Conservation (phyloP, 768 basidiomycete species). For the Rhodocollybia butyracea region DNA sequence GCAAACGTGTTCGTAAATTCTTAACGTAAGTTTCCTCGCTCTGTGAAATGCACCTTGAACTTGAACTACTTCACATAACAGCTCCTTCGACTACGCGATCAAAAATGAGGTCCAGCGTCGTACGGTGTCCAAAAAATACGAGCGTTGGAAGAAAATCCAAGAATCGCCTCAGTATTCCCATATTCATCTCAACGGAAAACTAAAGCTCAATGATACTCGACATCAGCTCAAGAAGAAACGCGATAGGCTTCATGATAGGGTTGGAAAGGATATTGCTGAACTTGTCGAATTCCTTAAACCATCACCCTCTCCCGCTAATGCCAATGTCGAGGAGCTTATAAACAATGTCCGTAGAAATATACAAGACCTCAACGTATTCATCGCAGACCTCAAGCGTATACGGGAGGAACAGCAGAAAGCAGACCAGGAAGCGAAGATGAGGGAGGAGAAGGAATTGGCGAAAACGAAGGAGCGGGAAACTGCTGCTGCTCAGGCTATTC, state of each 20-base stretch:
- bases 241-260: neutral
- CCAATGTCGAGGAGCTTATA: neutral
- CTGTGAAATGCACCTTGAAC: neutral
- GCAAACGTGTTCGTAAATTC: neutral
- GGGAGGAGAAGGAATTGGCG: neutral
- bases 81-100: constrained; percentile 1
- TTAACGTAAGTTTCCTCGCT: neutral
- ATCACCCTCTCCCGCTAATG: neutral
- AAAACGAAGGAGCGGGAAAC: neutral
- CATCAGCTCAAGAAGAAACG: constrained; percentile 10
- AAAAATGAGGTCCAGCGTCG: neutral
- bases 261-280: neutral
- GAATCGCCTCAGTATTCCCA: constrained; percentile 12
- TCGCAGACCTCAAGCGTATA: neutral
- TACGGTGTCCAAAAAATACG: neutral
- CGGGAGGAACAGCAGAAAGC: neutral
- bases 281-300: neutral
- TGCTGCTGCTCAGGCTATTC: neutral
- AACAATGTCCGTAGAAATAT: neutral
- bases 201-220: constrained; percentile 5
- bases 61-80: neutral
- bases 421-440: neutral
- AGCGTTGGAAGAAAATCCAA: constrained; percentile 10
- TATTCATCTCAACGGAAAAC: constrained; percentile 4
- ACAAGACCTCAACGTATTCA: neutral